Conservation (phyloP, 148 eudicot genomes). For the Rhododendron ferrugineum region DNA sequence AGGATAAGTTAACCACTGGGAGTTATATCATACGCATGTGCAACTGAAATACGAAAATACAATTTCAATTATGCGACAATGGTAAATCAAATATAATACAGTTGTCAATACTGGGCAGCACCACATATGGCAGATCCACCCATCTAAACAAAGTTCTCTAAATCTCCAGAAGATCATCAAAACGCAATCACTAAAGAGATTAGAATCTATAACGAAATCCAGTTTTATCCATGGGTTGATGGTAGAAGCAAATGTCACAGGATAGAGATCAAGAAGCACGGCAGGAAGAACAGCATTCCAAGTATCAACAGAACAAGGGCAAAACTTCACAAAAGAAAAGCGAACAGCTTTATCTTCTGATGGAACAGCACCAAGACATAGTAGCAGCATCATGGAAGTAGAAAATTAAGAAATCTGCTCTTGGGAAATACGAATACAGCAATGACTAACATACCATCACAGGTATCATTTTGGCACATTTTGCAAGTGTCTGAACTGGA, state of each 20-base stretch:
- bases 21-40: not conserved
- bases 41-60: not conserved
- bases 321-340: not conserved
- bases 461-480: conserved; percentile 98
- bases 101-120: not conserved
- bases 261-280: not conserved
- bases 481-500: conserved; percentile 93
- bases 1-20: not conserved
- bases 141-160: not conserved
- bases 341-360: not conserved
- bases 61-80: not conserved
- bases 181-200: not conserved
- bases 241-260: not conserved
- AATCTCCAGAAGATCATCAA: not conserved
- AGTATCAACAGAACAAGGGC: not conserved
- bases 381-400: not conserved
- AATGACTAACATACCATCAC: conserved; percentile 64
- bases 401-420: not conserved
- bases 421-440: not conserved
- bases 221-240: not conserved
- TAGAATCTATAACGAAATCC: not conserved
- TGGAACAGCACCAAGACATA: not conserved
- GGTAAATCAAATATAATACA: not conserved
- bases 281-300: not conserved
- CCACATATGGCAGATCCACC: not conserved